Base-by-base conservation (phyloP, 495 filamentous ascomycete genomes). In the Sordaria brevicollis region DNA sequence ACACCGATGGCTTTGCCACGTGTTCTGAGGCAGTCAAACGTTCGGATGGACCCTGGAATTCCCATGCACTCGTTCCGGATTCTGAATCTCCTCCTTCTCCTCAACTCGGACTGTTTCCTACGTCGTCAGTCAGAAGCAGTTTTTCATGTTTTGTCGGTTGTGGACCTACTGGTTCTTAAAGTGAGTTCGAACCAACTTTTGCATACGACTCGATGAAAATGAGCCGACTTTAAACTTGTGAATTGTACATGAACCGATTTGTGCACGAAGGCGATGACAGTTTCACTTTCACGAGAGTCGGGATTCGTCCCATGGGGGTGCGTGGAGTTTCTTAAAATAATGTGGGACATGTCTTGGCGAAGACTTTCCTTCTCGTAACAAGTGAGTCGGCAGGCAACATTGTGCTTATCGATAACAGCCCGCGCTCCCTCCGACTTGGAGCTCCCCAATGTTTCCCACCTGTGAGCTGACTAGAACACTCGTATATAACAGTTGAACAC, bases 321-420 rank as follows among this genome's bases (percentile, higher is more conserved):
- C 49, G 15, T 29, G 11, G 11, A 57, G 49, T 57, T 57, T 57
- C 49, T 31, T 6, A 67, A 72, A 67, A 34, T 66, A 25, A 29
- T 33, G 38, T 65, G 39, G 68, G 36, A 21, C 4, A n/a, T 9
- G 31, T 35, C 68, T 70, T 70, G 69, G 68, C 71, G 67, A 25
- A 0, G 29, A 21, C 49, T 39, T 68, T 17, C 49, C 9, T 13
- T 31, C 17, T 43, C 39, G n/a, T 21, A n/a, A n/a, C 38, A 41
- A 17, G 17, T 15, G 7, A 17, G 25, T 57, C 49, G 49, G 49
- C 49, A 57, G 25, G 49, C 49, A 57, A 57, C 25, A 57, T 57
- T 39, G 17, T 39, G n/a, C 37, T 39, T 57, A 29, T 57, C 21
- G 49, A 31, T 57, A 57, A 57, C 25, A 29, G 49, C 7, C 19